Percentiles rank a stretch among this genome's conserved stretches.
These are phyloP conservation scores for Rhypophila decipiens DNA, from an alignment of 495 filamentous ascomycete species.

Conservation along the genomic window DNA sequence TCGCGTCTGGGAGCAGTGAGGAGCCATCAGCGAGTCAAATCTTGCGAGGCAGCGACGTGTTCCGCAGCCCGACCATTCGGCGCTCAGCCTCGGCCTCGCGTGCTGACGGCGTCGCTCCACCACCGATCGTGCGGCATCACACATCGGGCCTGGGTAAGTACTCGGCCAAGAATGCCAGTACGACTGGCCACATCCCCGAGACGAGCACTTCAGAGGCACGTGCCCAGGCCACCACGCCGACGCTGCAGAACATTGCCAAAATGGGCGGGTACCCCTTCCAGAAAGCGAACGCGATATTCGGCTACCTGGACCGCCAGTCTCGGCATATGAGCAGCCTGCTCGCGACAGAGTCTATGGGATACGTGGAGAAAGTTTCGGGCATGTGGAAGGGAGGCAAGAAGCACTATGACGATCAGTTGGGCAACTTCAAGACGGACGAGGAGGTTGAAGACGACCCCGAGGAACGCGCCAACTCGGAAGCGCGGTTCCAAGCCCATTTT, in stretches of 20 bases:
- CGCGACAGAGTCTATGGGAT: conserved; percentile 92
- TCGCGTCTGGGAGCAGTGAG: conserved; percentile 65
- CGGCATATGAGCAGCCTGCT: conserved; percentile 79
- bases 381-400: conserved; percentile 92
- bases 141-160: conserved; percentile 11
- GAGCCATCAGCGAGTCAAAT: conserved; percentile 90
- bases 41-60: conserved; percentile 77
- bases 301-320: conserved; percentile 65
- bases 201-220: conserved; percentile 21
- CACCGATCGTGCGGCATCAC: conserved; percentile 5
- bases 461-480: conserved; percentile 53
- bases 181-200: conserved; percentile 32
- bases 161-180: conserved; percentile 17
- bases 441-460: conserved; percentile 55
- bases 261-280: conserved; percentile 78
- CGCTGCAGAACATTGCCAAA: conserved; percentile 65
- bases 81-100: conserved; percentile 36
- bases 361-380: conserved; percentile 92
- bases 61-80: conserved; percentile 73
- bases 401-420: conserved; percentile 77
- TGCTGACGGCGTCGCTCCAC: conserved; percentile 3
- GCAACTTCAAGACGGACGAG: conserved; percentile 56
- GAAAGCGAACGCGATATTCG: conserved; percentile 77
- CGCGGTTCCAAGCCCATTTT: conserved; percentile 86
- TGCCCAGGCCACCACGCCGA: conserved; percentile 40